Base-by-base conservation (phyloP, 129 eudicot genomes). In the Escallonia rubra region DNA sequence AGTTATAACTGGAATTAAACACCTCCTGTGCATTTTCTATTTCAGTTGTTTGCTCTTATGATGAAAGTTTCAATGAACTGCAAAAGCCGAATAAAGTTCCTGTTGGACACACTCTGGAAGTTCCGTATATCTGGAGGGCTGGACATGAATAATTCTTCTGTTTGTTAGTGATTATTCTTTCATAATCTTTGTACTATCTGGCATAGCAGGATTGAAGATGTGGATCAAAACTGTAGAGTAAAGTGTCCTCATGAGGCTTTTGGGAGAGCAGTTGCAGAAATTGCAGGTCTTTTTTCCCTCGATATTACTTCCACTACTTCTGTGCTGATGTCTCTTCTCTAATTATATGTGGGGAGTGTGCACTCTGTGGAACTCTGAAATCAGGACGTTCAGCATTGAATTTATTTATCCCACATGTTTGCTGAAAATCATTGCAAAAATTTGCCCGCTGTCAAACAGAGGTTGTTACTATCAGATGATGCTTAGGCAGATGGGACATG, bases 141-240 rank as follows among this genome's bases (percentile, higher is more conserved):
- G 34, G 8, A 57, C 43, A 54, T 34, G 56, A 41, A 65, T 11
- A 14, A 8, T 41, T 34, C 75, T 63, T 51, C 68, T 49, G 75
- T 65, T 44, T 49, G 62, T 61, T 58, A 50, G 75, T 52, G 14
- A 41, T 46, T 69, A 10, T 43, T 66, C 13, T 52, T 57, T 11
- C 14, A 34, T 47, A 64, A 57, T 64, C 58, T 51, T 49, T 15
- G 41, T 38, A 45, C 53, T 48, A 63, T 23, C 23, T 74, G 78
- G 49, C 48, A 39, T 66, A 16, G 40, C 75, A 78, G 87, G 83
- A 68, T 58, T 14, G 71, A 67, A 54, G 71, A 67, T 53, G 79
- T 62, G 60, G 48, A 71, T 48, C 49, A 62, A 57, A 68, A 68
- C 38, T 64, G 65, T 45, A 64, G 63, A 75, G 80, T 65, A 70